Conservation (phyloP, 2,329 filamentous ascomycete genomes). For the Phyllosticta capitalensis region DNA sequence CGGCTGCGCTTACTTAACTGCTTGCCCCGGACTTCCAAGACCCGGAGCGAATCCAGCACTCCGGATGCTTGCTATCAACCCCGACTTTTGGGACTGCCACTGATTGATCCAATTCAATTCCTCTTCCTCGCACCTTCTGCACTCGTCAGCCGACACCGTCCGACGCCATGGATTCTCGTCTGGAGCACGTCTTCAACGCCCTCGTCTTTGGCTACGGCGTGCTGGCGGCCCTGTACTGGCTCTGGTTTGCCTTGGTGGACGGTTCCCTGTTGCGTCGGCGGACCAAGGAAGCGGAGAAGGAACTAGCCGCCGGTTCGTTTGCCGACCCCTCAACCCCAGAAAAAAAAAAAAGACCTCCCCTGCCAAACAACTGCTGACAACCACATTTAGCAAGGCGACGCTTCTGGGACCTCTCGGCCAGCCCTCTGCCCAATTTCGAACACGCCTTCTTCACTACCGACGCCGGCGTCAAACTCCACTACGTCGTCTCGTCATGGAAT, state of each 20-base stretch:
- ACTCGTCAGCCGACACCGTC: no score
- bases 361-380: neutral
- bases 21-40: no score
- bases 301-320: conserved; percentile 20
- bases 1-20: no score
- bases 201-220: conserved; percentile 19
- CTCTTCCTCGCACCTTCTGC: no score
- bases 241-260: conserved; percentile 19
- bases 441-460: conserved; percentile 44
- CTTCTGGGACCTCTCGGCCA: conserved; percentile 45
- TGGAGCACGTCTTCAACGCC: neutral
- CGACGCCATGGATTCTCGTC: neutral
- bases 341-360: neutral
- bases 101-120: neutral
- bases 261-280: conserved; percentile 21
- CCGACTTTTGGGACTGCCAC: neutral
- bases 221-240: conserved; percentile 18
- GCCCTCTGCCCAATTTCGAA: conserved; percentile 34
- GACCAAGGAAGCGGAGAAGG: conserved; percentile 18
- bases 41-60: neutral
- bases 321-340: neutral
- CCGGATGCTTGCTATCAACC: neutral
- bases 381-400: conserved; percentile 36
- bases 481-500: conserved; percentile 34
- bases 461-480: conserved; percentile 45